Evolutionary conservation across 345 rosid species (phyloP), one percentile per base, ranked within the genome.

Genomic region (Moricandia moricandioides): DNA sequence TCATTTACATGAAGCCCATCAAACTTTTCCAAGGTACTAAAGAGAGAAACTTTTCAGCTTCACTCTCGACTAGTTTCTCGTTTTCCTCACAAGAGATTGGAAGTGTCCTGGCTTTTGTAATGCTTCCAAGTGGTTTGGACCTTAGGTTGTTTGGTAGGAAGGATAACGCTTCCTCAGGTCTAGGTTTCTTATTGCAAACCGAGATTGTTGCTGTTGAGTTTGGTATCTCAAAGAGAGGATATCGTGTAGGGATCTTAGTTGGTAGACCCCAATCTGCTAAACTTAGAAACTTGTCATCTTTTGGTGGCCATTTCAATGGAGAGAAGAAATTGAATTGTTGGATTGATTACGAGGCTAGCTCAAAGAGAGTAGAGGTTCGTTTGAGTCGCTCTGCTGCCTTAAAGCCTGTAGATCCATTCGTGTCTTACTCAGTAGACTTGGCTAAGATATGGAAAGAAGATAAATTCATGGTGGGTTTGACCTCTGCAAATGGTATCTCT

Each of bases 341-440:
- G 98, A 83, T 94, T 62, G 97, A 91, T 79, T 94, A 90, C 14
- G 91, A 87, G 31, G 93, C 96, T 0, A 83, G 86, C 29, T 88
- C 95, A 0, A 91, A 84, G 80, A 83, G 92, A 74, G 62, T 90
- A 29, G 98, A 94, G 78, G 90, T 94, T 70, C 84, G 97, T 72
- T 58, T 91, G 87, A 84, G 87, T 80, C 65, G 75, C 13, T 84
- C 66, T 61, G 64, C 76, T 8, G 78, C 67, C 33, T 59, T 56
- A 14, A 90, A 86, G 76, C 98, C 97, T 0, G 69, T 83, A 0
- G 84, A 85, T 85, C 93, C 97, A 14, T 72, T 88, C 39, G 82
- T 91, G 12, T 82, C 86, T 2, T 80, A 87, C 83, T 73, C 77
- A 4, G 73, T 94, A 58, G 93, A 86, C 73, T 72, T 94, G 62